These are phyloP conservation scores for Phlyctochytrium planicorne DNA, from an alignment of 192 early-diverging fungal species.

Conservation along the genomic window DNA sequence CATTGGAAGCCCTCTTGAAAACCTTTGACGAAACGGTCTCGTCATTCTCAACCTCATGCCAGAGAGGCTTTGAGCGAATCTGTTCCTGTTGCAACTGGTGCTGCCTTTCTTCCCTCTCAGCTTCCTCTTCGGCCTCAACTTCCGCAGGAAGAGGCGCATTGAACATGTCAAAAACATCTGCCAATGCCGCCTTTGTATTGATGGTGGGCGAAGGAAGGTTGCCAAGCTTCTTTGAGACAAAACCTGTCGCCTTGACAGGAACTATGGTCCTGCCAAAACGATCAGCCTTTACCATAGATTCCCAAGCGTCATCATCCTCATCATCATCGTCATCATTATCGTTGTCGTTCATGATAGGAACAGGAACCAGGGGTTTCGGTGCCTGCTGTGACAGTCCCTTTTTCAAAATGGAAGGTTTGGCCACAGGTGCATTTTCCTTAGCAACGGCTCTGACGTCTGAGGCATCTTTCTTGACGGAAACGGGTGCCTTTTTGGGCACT, in stretches of 20 bases:
- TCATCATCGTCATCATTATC: conserved; percentile 27
- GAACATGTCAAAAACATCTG: conserved; percentile 53
- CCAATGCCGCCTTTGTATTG: conserved; percentile 53
- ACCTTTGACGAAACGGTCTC: conserved; percentile 53
- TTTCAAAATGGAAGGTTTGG: not conserved
- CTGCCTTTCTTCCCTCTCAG: not conserved
- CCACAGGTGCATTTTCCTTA: not conserved
- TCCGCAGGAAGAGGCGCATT: conserved; percentile 29
- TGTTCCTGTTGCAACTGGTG: too few relatives aligned
- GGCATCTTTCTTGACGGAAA: not conserved
- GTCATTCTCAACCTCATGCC: conserved; percentile 44
- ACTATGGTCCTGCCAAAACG: not conserved
- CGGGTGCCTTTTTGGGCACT: not conserved
- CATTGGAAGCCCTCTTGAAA: conserved; percentile 13
- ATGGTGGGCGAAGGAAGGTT: conserved; percentile 45
- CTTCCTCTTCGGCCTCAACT: not conserved
- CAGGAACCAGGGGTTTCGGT: too few relatives aligned
- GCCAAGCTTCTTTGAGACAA: not conserved
- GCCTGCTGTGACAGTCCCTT: not conserved
- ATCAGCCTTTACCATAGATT: not conserved
- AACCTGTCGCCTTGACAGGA: conserved; percentile 1
- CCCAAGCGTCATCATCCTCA: conserved; percentile 6
- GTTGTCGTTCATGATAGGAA: not conserved
- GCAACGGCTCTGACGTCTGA: not conserved
- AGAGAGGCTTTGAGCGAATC: not conserved